Percentiles rank a stretch among this genome's conserved stretches.
phyloP scores from a whole-genome alignment of 1,139 yeast species.

The Scheffersomyces illinoinensis region DNA sequence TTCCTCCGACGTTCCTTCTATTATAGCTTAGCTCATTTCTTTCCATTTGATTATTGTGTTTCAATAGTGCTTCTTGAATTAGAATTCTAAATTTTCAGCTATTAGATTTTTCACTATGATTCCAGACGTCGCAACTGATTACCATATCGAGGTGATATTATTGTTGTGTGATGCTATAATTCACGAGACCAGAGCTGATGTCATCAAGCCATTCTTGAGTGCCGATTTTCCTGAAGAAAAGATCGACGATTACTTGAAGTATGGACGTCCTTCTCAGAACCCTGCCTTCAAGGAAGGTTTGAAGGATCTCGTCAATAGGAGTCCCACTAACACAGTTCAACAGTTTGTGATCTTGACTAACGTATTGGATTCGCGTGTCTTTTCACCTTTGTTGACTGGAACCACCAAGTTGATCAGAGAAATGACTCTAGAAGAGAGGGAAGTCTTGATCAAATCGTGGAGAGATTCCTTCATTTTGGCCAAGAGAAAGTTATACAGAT shows the following conservation, averaged over 20 bases:
- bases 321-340: slow-evolving; percentile 18
- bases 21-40: not conserved
- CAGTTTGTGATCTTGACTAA: slow-evolving; percentile 27
- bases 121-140: slow-evolving; percentile 20
- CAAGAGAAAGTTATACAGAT: slow-evolving; percentile 31
- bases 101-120: not conserved
- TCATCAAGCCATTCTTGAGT: slow-evolving; percentile 27
- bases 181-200: slow-evolving; percentile 33
- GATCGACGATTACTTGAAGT: slow-evolving; percentile 33
- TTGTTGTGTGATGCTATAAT: slow-evolving; percentile 37
- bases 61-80: not conserved
- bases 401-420: slow-evolving; percentile 36
- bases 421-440: slow-evolving; percentile 35
- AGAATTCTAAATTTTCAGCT: not conserved
- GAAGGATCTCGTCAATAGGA: slow-evolving; percentile 2
- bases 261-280: slow-evolving; percentile 30
- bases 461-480: slow-evolving; percentile 35
- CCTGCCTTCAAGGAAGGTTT: slow-evolving; percentile 25
- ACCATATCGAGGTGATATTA: slow-evolving; percentile 28
- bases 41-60: not conserved
- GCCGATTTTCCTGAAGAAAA: slow-evolving; percentile 28
- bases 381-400: slow-evolving; percentile 38
- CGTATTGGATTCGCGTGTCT: slow-evolving; percentile 30
- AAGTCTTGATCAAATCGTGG: slow-evolving; percentile 34
- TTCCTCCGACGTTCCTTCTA: no score